Conservation (phyloP, 2,329 filamentous ascomycete species). For the Paracorniculantispora psalliotae region DNA sequence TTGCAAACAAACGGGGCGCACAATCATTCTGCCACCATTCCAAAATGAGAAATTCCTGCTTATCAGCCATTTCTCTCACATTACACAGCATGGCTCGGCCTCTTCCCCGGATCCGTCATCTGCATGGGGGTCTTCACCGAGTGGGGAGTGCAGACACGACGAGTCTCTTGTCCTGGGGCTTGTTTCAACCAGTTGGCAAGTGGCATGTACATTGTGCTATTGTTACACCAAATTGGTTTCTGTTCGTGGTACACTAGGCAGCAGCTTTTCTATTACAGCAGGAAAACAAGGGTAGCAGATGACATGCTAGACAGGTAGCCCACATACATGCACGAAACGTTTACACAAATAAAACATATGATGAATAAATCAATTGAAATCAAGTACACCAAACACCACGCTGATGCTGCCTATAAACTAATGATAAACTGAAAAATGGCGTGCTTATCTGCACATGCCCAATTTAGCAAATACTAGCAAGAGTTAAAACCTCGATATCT, state of each 20-base stretch:
- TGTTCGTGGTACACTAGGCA: background rate
- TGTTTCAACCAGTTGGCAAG: background rate
- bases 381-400: slow-evolving; percentile 12
- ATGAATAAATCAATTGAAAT: background rate
- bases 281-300: background rate
- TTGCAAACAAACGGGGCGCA: background rate
- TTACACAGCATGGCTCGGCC: slow-evolving; percentile 1
- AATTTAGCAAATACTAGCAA: slow-evolving; percentile 1
- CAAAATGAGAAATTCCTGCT: background rate
- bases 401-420: slow-evolving; percentile 11
- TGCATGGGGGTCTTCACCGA: slow-evolving; percentile 10
- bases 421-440: background rate
- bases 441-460: slow-evolving; percentile 1
- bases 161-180: background rate
- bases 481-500: slow-evolving; percentile 5
- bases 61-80: background rate
- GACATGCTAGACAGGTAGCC: background rate
- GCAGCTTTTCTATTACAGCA: background rate
- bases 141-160: slow-evolving; percentile 4
- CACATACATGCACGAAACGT: background rate
- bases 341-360: background rate
- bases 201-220: background rate
- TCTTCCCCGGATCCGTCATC: background rate
- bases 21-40: background rate
- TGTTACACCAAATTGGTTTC: background rate